Base-by-base conservation (phyloP, 2,329 filamentous ascomycete genomes). In the Stromatinia cepivora region DNA sequence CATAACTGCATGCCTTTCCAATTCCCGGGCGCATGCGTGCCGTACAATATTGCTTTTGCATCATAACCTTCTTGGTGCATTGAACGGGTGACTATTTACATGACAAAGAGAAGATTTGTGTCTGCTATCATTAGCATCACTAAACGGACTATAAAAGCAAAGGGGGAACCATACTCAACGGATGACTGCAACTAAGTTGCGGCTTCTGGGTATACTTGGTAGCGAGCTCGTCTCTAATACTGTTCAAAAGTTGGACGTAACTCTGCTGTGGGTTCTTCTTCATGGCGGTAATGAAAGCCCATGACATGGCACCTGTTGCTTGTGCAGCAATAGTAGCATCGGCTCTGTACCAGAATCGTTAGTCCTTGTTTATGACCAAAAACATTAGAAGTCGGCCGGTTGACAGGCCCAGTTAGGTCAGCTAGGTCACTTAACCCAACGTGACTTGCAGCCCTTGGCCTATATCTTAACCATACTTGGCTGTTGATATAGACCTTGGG, bases 221-320 rank as follows among this genome's bases (percentile, higher is more conserved):
- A 74, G 91, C 84, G 70, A 99, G 84, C 77, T 97, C 90, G 69
- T 97, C 94, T 70, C 95, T 92, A 77, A 99, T 94, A 80, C 90
- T 97, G 84, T 97, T 98, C 74, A 99, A 86, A 70, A 99, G 84
- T 83, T 97, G 90, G 64, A 98, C 92, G 78, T 99, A 99, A 82
- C 91, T 97, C 83, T 98, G 95, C 79, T 97, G 90, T 0, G 93
- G 93, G 78, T 97, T 97, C 83, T 94, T 93, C 84, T 92, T 94
- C 77, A 98, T 86, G 28, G 94, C 90, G 1, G 86, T 89, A 80
- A 99, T 95, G 80, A 99, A 99, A 2, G 95, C 95, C 88, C 92
- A 97, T 4, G 93, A 97, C 95, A 99, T 98, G 80, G 95, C 95
- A 68, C 95, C 95, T 0, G 95, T 99, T 46, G 95, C 94, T 81